phyloP scores from a whole-genome alignment of 257 asterid species.

The Nicotiana sylvestris region DNA sequence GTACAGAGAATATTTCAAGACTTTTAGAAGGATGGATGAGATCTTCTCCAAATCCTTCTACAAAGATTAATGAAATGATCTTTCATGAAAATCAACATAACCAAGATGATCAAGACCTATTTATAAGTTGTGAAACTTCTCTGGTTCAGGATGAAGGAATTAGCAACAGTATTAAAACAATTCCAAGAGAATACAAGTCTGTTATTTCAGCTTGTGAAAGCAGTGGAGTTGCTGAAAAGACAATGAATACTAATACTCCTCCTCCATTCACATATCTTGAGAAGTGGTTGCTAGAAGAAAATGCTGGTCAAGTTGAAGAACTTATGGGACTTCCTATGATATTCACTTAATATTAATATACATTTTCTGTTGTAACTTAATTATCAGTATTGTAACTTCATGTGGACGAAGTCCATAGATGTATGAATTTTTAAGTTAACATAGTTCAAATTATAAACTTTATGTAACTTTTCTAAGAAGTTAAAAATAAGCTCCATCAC shows the following conservation, averaged over 20 bases:
- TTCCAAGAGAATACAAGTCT: background rate
- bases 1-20: conserved; percentile 83
- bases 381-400: too few species aligned
- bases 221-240: conserved; percentile 30
- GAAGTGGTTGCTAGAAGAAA: conserved; percentile 87
- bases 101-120: background rate
- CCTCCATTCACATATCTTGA: conserved; percentile 77
- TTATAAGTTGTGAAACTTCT: background rate
- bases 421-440: conserved; percentile 2
- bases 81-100: background rate
- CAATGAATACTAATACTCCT: conserved; percentile 20
- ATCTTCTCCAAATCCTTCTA: conserved; percentile 40
- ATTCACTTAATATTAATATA: conserved; percentile 28
- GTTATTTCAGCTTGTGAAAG: conserved; percentile 30
- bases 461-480: background rate
- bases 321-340: conserved; percentile 61
- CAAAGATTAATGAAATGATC: background rate
- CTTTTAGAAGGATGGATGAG: conserved; percentile 96
- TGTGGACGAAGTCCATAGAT: background rate
- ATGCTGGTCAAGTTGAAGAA: conserved; percentile 59
- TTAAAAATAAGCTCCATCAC: background rate
- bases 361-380: background rate
- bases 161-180: background rate
- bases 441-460: background rate
- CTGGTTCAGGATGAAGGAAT: background rate